Evolutionary conservation across 1,139 yeast genomes (phyloP).

Genomic region (Diutina sp.): DNA sequence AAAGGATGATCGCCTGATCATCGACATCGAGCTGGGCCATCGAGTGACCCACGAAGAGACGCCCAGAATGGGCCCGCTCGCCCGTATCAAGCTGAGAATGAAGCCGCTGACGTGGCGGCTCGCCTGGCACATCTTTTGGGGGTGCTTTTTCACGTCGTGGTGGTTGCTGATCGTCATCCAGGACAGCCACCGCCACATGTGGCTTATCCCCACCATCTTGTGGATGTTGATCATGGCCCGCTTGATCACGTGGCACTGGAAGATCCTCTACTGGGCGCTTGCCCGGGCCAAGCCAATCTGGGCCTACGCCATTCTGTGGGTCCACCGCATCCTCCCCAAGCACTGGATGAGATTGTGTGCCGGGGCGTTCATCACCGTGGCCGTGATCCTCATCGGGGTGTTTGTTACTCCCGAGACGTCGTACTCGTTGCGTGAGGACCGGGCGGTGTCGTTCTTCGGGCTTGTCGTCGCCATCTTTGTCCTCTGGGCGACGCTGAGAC

Average conservation of each 20-base stretch:
- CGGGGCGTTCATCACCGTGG: constrained; percentile 34
- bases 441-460: constrained; percentile 52
- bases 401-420: constrained; percentile 41
- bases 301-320: constrained; percentile 24
- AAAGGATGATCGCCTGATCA: not conserved
- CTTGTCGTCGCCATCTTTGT: constrained; percentile 33
- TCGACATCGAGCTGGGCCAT: not conserved
- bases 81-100: not conserved
- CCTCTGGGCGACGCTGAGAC: constrained; percentile 34
- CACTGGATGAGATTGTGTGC: constrained; percentile 24
- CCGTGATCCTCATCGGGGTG: constrained; percentile 39
- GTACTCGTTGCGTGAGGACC: constrained; percentile 35
- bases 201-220: constrained; percentile 53
- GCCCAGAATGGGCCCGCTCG: not conserved
- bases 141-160: constrained; percentile 50
- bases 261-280: constrained; percentile 18
- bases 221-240: constrained; percentile 44
- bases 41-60: not conserved
- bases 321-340: constrained; percentile 24
- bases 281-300: constrained; percentile 15
- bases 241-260: constrained; percentile 40
- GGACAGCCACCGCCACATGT: constrained; percentile 35
- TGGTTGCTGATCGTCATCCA: constrained; percentile 51
- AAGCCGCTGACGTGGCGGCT: not conserved
- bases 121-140: constrained; percentile 7